phyloP scores from a whole-genome alignment of 805 yeast genomes.

The Maudiozyma serrabonitensis region DNA sequence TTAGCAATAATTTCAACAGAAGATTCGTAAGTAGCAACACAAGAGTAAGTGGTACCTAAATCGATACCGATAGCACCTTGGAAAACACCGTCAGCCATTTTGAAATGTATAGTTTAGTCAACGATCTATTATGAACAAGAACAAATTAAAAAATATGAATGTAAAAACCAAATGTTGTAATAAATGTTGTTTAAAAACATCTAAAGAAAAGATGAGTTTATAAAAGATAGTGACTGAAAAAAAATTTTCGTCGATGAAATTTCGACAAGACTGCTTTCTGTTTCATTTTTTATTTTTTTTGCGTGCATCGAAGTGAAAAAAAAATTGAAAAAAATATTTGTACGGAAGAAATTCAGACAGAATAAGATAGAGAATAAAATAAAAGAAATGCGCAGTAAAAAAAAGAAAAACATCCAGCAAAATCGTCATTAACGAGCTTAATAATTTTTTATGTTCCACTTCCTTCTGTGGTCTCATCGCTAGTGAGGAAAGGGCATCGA shows the following conservation, averaged over 20 bases:
- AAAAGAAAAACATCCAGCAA: not conserved
- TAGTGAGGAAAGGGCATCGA: too few species aligned
- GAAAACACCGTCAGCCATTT: constrained; percentile 96
- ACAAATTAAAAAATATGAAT: not conserved
- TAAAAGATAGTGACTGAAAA: constrained; percentile 1
- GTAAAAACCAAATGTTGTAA: not conserved
- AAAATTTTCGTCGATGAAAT: constrained; percentile 1
- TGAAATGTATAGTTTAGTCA: constrained; percentile 9
- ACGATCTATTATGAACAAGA: not conserved
- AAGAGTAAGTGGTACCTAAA: constrained; percentile 77
- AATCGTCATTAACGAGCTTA: not conserved
- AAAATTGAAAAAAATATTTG: not conserved
- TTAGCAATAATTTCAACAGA: constrained; percentile 73
- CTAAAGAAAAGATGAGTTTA: constrained; percentile 3
- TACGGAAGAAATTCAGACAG: too few species aligned
- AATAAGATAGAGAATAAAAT: too few species aligned
- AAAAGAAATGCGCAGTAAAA: not conserved
- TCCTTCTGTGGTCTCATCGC: not conserved
- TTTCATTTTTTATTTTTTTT: not conserved
- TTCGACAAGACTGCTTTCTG: not conserved
- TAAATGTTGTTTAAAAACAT: not conserved
- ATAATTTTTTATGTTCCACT: not conserved
- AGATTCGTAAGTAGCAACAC: constrained; percentile 71
- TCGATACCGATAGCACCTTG: constrained; percentile 99
- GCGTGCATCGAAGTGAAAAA: constrained; percentile 2